Conservation (phyloP, 1,139 yeast genomes). For the Debaryomyces udenii region DNA sequence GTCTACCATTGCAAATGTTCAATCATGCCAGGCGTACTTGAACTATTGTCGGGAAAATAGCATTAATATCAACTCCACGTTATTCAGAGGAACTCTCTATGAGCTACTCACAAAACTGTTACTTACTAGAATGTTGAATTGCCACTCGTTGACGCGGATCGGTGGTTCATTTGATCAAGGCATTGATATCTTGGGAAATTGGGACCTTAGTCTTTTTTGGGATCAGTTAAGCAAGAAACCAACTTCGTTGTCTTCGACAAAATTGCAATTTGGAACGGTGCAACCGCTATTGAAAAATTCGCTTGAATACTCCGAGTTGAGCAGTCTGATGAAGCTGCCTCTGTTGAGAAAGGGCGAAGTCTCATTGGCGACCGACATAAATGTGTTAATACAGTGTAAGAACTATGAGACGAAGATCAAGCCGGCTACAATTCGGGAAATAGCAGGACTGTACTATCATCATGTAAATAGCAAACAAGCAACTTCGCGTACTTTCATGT, state of each 20-base stretch:
- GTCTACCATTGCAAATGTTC: constrained; percentile 13
- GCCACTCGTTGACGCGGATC: constrained; percentile 41
- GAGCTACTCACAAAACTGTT: constrained; percentile 59
- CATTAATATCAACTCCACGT: constrained; percentile 40
- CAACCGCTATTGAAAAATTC: constrained; percentile 21
- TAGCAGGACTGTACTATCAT: constrained; percentile 56
- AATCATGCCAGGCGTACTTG: constrained; percentile 32
- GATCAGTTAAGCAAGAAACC: constrained; percentile 9
- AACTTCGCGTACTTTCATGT: constrained; percentile 29
- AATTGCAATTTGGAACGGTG: constrained; percentile 7
- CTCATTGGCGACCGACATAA: constrained; percentile 31
- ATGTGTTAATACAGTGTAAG: constrained; percentile 63
- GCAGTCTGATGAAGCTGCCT: constrained; percentile 5
- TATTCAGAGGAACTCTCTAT: constrained; percentile 70
- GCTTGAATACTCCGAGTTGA: constrained; percentile 17
- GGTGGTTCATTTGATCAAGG: constrained; percentile 82
- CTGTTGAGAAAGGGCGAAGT: background rate
- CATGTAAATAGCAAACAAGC: constrained; percentile 36
- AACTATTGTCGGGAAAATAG: constrained; percentile 29
- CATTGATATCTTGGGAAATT: constrained; percentile 63
- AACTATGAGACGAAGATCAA: constrained; percentile 47
- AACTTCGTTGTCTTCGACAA: constrained; percentile 10
- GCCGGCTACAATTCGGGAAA: constrained; percentile 58
- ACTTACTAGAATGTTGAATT: constrained; percentile 42
- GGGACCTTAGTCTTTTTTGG: constrained; percentile 49